A percentile compares a stretch with the other conserved stretches of the same genome.
Conservation (phyloP, 2,329 filamentous ascomycete genomes). For the Neonectria sp. region DNA sequence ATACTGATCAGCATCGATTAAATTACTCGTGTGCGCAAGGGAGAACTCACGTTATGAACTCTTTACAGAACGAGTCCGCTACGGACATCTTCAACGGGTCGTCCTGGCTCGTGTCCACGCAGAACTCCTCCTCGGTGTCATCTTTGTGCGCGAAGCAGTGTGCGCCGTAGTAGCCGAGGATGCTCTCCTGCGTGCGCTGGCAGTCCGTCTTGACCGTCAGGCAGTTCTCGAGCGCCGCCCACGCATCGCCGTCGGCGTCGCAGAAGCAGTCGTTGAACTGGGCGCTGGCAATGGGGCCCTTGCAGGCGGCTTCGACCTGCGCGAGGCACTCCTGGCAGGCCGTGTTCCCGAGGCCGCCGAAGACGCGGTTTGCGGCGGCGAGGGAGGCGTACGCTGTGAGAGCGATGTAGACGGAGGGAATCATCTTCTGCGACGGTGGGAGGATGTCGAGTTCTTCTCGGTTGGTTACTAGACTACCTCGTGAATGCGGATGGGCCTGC, state of each 20-base stretch:
- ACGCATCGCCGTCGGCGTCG: conserved; percentile 12
- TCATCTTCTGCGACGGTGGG: not conserved
- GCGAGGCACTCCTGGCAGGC: conserved; percentile 16
- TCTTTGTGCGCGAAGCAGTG: conserved; percentile 25
- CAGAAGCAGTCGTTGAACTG: conserved; percentile 30
- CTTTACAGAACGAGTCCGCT: conserved; percentile 20
- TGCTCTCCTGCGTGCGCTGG: conserved; percentile 1
- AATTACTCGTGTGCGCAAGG: not conserved
- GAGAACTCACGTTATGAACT: conserved; percentile 23
- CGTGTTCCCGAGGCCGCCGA: conserved; percentile 1
- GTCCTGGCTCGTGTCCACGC: conserved; percentile 17
- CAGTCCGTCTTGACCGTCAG: not conserved
- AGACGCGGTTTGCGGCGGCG: conserved; percentile 15
- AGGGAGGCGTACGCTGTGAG: not conserved
- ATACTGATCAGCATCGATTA: not conserved
- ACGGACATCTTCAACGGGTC: conserved; percentile 17
- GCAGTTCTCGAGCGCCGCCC: conserved; percentile 8
- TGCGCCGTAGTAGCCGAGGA: conserved; percentile 11
- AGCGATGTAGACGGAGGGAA: not conserved
- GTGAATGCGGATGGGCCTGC: not conserved
- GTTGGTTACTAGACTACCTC: not conserved
- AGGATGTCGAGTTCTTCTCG: not conserved
- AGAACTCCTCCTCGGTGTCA: conserved; percentile 20
- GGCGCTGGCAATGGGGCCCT: conserved; percentile 15
- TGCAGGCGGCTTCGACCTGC: conserved; percentile 17